Base-by-base conservation (phyloP, 805 yeast species). In the Hanseniaspora pseudoguilliermondii region DNA sequence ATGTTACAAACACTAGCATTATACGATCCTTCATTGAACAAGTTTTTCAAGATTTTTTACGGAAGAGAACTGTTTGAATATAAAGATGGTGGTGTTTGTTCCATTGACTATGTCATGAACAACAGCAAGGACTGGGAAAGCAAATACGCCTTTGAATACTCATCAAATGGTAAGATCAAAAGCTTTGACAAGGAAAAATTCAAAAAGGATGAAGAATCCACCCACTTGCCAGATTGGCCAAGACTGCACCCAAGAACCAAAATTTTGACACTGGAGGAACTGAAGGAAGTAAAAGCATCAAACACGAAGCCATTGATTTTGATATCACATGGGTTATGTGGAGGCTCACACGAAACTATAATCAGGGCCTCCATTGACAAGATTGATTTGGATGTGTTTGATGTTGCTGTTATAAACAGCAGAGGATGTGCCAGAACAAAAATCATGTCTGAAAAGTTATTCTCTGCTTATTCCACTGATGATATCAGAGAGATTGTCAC, bases 341-440 rank as follows among this genome's bases (percentile, higher is more conserved):
- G 93, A 57, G 95, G 95, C 1, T 81, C 87, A 16, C 85, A 82
- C 61, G 93, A 85, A 65, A 80, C 86, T 21, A 82, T 82, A 57
- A 77, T 84, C 48, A 74, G 88, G 59, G 76, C 83, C 9, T 69
- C 81, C 40, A 68, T 79, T 39, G 69, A 71, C 47, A 66, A 69
- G 21, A 67, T 82, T 49, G 73, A 76, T 35, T 62, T 65, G 1
- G 67, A 68, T 5, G 62, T 71, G 59, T 74, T 81, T 64, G 80
- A 83, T 67, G 83, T 81, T 49, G 84, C 82, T 20, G 79, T 77
- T 3, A 63, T 85, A 49, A 84, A 83, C 64, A 75, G 85, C 18
- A 73, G 95, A 63, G 95, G 95, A 3, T 84, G 91, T 68, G 83
- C 87, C 34, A 75, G 86, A 64, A 83, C 87, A 21, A 82, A 82